phyloP scores from a whole-genome alignment of 495 filamentous ascomycete genomes.

The Staphylotrichum tortipilum region DNA sequence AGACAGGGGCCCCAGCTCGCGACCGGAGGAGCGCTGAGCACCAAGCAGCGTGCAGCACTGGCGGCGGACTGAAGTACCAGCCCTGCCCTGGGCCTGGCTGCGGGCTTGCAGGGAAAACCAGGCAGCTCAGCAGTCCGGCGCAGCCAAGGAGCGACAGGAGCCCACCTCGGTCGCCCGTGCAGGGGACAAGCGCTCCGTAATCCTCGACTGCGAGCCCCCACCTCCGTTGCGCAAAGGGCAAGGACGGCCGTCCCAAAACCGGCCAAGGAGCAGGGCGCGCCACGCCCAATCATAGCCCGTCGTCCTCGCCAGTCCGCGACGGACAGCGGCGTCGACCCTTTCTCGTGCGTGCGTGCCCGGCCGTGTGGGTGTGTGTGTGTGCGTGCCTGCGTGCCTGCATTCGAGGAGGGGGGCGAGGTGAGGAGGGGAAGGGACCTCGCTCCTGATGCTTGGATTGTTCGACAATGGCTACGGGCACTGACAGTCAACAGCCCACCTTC shows the following conservation, averaged over 20 bases:
- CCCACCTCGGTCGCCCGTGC: constrained; percentile 8
- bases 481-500: no score
- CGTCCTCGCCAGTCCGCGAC: background rate
- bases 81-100: constrained; percentile 19
- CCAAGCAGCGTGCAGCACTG: constrained; percentile 27
- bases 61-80: constrained; percentile 22
- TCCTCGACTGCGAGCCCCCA: constrained; percentile 1
- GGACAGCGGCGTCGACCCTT: no score
- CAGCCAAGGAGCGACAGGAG: constrained; percentile 19
- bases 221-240: constrained; percentile 21
- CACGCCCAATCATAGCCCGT: constrained; percentile 14
- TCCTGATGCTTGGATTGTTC: no score
- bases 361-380: no score
- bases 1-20: constrained; percentile 37
- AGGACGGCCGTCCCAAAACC: constrained; percentile 10
- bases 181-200: constrained; percentile 16
- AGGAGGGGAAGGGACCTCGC: no score
- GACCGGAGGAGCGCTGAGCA: constrained; percentile 19
- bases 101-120: constrained; percentile 13
- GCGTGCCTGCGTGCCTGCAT: no score
- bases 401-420: no score
- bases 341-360: no score
- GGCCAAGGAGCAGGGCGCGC: constrained; percentile 14
- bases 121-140: constrained; percentile 13
- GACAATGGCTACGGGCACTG: no score